phyloP scores from a whole-genome alignment of 768 basidiomycete species.

The Boletus huronensis region DNA sequence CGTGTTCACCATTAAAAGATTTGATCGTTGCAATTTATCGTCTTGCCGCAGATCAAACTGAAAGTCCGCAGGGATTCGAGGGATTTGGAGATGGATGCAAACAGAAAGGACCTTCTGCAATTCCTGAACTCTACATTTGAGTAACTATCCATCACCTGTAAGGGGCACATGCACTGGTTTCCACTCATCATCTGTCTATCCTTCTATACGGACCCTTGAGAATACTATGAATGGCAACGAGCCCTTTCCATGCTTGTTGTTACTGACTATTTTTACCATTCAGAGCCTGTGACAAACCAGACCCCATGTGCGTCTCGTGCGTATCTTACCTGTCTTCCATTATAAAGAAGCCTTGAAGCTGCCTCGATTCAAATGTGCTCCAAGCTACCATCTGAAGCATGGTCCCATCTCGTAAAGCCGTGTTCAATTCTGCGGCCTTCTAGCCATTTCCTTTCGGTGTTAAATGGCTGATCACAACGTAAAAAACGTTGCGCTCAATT shows the following conservation, averaged over 20 bases:
- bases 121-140: slow-evolving; percentile 54
- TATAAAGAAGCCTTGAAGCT: neutral
- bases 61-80: slow-evolving; percentile 59
- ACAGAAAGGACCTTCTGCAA: slow-evolving; percentile 48
- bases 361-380: neutral
- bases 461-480: neutral
- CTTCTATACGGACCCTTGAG: neutral
- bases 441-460: neutral
- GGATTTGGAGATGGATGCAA: slow-evolving; percentile 55
- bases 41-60: slow-evolving; percentile 51
- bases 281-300: neutral
- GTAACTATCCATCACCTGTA: slow-evolving; percentile 6
- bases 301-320: neutral
- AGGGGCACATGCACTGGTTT: neutral
- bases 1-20: neutral
- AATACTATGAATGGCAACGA: neutral
- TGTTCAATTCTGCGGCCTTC: neutral
- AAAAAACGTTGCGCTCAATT: neutral
- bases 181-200: neutral
- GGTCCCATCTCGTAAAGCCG: neutral
- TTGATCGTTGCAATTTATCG: neutral
- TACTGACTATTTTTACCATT: neutral
- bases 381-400: neutral
- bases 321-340: neutral
- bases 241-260: neutral